Base-by-base conservation (phyloP, 768 basidiomycete genomes). In the Mycena capillaripes region DNA sequence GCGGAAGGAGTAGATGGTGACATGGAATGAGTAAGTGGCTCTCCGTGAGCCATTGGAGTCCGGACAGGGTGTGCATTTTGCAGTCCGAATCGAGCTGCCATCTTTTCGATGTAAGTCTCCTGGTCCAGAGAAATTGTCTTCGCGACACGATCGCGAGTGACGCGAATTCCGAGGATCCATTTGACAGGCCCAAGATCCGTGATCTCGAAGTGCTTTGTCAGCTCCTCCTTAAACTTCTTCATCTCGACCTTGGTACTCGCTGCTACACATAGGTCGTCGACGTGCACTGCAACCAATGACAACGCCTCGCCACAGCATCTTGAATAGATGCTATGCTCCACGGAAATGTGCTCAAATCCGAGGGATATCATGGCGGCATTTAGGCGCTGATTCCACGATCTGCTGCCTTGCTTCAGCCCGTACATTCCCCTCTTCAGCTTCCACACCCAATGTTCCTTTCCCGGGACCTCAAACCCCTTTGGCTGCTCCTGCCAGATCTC, bases 111-210 rank as follows among this genome's bases (percentile, higher is more conserved):
- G 21, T 59, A 69, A 10, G 58, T 0, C 7, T 48, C 25, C 17
- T 69, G 68, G 21, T 56, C 56, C 2, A 69, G 36, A 10, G 46
- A 30, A 6, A 69, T 55, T 8, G 59, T 69, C 0, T 50, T 21
- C 0, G 38, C 58, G 3, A 7, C 25, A 2, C 59, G 68, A 29
- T 73, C 50, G 3, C 69, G 53, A 2, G 40, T 42, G 16, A 82
- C 76, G 29, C 77, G 72, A 7, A 82, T 76, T 4, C 81, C 78
- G 0, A 83, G 58, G 0, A 82, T 70, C 32, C 76, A 73, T 23
- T 56, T 72, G 17, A 76, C 71, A 3, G 76, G 62, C 23, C 80
- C 79, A 0, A 81, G 62, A 53, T 79, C 78, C 4, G 62, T 78
- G n/a, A 81, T 66, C 2, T 74, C 71, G 38, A 78, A 75, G 7